Conservation (phyloP, 192 early-diverging fungal species). For the Diversispora epigaea region DNA sequence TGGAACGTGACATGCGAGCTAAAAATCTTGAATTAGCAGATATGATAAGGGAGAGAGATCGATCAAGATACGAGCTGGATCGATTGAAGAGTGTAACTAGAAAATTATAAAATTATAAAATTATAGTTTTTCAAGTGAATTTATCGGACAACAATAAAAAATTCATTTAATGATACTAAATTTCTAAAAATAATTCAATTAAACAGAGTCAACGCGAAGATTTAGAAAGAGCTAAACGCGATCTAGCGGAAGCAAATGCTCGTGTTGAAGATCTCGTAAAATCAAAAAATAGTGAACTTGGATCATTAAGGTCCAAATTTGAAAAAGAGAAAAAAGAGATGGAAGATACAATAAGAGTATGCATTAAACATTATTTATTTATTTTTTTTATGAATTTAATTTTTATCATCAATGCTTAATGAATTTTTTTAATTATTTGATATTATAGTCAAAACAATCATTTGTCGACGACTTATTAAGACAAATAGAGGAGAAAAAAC, state of each 20-base stretch:
- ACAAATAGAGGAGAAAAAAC: constrained; percentile 17
- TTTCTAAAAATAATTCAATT: not conserved
- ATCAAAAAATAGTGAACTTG: constrained; percentile 81
- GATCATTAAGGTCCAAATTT: constrained; percentile 76
- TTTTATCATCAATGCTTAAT: not conserved
- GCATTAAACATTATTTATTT: not conserved
- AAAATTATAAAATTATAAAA: not conserved
- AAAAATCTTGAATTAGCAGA: constrained; percentile 78
- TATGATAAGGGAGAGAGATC: constrained; percentile 90
- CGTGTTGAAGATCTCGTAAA: constrained; percentile 75
- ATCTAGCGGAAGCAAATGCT: constrained; percentile 76
- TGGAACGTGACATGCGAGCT: constrained; percentile 68
- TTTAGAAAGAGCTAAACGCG: constrained; percentile 72
- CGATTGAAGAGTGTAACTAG: constrained; percentile 24
- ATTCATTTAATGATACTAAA: not conserved
- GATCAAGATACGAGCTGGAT: constrained; percentile 71
- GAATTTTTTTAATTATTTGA: not conserved
- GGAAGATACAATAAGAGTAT: constrained; percentile 59
- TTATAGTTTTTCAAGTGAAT: too few species aligned
- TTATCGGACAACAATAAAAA: not conserved
- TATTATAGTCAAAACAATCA: constrained; percentile 17
- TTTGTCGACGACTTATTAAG: constrained; percentile 24
- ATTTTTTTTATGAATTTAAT: constrained; percentile 1
- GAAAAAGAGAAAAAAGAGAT: constrained; percentile 82
- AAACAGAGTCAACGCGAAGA: constrained; percentile 77